Evolutionary conservation across 805 yeast genomes (phyloP).

Genomic region (Lachancea sp.): DNA sequence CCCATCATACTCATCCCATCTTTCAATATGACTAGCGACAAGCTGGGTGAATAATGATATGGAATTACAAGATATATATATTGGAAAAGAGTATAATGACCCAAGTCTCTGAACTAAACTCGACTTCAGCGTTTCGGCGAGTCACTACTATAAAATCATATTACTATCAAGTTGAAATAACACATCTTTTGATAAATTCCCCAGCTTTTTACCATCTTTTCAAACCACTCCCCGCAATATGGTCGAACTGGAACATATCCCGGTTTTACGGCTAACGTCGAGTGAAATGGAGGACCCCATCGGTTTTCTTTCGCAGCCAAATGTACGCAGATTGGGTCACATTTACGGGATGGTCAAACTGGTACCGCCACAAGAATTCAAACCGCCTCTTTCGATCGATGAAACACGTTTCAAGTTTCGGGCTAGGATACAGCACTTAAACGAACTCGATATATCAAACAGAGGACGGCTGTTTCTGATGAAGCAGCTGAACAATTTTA

Average conservation of each 20-base stretch:
- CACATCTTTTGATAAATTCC: too few relatives aligned
- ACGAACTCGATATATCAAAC: slow-evolving; percentile 56
- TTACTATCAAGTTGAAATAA: too few relatives aligned
- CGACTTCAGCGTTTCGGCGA: too few relatives aligned
- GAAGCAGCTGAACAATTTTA: slow-evolving; percentile 53
- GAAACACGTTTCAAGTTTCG: slow-evolving; percentile 51
- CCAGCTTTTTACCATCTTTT: too few relatives aligned
- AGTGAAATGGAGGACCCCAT: slow-evolving; percentile 61
- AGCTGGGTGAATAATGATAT: not conserved
- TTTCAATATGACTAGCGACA: not conserved
- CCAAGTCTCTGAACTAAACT: too few relatives aligned
- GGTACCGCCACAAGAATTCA: slow-evolving; percentile 49
- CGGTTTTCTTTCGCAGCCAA: slow-evolving; percentile 49
- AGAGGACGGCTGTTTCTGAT: slow-evolving; percentile 58
- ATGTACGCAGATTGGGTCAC: slow-evolving; percentile 40
- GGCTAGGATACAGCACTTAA: slow-evolving; percentile 60
- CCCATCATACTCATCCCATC: too few relatives aligned
- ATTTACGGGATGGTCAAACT: slow-evolving; percentile 72
- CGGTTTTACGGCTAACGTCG: slow-evolving; percentile 49
- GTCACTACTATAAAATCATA: too few relatives aligned
- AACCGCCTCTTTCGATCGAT: slow-evolving; percentile 50
- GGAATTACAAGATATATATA: not conserved
- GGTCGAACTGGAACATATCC: slow-evolving; percentile 33
- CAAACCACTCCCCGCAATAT: not conserved
- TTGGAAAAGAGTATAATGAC: too few relatives aligned